These are phyloP conservation scores for Xylariaceae sp. DNA, from an alignment of 2,329 filamentous ascomycete genomes.

Conservation along the genomic window DNA sequence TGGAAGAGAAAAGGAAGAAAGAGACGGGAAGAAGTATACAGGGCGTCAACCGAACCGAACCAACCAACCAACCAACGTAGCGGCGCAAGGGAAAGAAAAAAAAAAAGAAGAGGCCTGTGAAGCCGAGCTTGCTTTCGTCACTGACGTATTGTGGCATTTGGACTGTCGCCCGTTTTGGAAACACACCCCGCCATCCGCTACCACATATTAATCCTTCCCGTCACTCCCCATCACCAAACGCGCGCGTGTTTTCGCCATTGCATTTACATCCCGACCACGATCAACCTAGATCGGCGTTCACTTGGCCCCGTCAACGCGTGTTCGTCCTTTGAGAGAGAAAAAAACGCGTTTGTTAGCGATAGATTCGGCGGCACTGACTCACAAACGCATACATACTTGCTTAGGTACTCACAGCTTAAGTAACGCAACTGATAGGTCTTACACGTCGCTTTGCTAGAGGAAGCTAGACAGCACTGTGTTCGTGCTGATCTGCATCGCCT, in stretches of 20 bases:
- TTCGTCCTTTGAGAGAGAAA: too few species aligned
- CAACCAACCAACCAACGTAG: too few species aligned
- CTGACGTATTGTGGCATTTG: constrained; percentile 12
- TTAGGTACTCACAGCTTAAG: background rate
- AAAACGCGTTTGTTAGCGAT: too few species aligned
- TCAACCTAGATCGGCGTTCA: too few species aligned
- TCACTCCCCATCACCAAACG: constrained; percentile 12
- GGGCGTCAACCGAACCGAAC: too few species aligned
- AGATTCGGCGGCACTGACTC: too few species aligned
- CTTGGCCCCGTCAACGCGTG: too few species aligned
- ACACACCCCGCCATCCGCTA: constrained; percentile 12
- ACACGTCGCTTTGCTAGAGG: background rate
- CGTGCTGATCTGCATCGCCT: constrained; percentile 14
- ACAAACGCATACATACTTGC: constrained; percentile 3
- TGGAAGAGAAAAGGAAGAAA: constrained; percentile 4
- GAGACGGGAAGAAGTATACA: constrained; percentile 5
- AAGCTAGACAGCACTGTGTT: constrained; percentile 15
- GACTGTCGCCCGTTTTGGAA: constrained; percentile 8
- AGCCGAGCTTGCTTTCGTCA: background rate
- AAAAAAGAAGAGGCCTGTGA: constrained; percentile 3
- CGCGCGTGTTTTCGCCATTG: constrained; percentile 3
- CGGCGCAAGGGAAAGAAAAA: background rate
- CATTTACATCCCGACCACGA: constrained; percentile 14
- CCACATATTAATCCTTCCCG: background rate
- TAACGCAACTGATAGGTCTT: background rate